Evolutionary conservation across 129 eudicot genomes (phyloP).

Genomic region (Cynara cardunculus): DNA sequence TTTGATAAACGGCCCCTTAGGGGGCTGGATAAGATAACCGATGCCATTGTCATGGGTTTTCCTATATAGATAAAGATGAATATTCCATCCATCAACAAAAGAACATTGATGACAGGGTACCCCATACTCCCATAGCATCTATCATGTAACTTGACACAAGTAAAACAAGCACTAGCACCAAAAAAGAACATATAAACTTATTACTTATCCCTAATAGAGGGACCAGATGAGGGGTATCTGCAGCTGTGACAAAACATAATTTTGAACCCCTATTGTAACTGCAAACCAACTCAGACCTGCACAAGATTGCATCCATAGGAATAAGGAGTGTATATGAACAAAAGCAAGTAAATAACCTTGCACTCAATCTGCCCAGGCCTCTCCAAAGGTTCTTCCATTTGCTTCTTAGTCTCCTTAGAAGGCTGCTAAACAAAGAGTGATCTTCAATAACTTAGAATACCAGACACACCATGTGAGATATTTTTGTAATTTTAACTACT

Average conservation of each 20-base stretch:
- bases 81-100: neutral
- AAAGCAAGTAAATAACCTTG: conserved; percentile 53
- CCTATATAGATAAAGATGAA: neutral
- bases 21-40: neutral
- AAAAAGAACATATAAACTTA: neutral
- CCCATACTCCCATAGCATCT: neutral
- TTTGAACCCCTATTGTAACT: neutral
- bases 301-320: conserved; percentile 6
- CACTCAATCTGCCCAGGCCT: conserved; percentile 66
- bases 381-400: conserved; percentile 43
- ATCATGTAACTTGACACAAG: conserved; percentile 3
- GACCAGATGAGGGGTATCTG: neutral
- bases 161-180: conserved; percentile 9
- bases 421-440: conserved; percentile 34
- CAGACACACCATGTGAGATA: neutral
- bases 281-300: conserved; percentile 1
- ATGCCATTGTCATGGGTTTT: neutral
- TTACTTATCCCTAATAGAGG: neutral
- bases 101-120: neutral
- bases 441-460: neutral
- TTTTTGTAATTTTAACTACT: neutral
- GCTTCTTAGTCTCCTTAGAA: conserved; percentile 33
- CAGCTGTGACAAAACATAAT: neutral
- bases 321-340: neutral
- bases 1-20: neutral